A percentile compares a stretch with the other conserved stretches of the same genome.
Conservation (phyloP, 164 flowering plant species). For the Aristolochia contorta region DNA sequence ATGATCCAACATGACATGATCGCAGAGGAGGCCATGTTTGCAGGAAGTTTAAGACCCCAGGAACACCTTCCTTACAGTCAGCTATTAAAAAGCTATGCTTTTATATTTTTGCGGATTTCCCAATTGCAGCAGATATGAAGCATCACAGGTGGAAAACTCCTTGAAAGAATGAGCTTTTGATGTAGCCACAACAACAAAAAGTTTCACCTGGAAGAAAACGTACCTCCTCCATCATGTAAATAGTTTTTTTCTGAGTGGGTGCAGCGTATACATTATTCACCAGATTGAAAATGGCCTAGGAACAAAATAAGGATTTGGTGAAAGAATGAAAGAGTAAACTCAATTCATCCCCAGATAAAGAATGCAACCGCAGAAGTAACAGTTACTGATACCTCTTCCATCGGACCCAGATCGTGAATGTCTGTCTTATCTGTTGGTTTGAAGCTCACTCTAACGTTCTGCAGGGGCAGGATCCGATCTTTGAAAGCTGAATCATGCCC, state of each 20-base stretch:
- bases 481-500: conserved; percentile 93
- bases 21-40: too few species aligned
- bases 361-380: neutral
- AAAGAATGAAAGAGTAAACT: too few species aligned
- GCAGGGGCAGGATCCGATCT: conserved; percentile 59
- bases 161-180: too few species aligned
- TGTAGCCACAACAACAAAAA: neutral
- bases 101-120: too few species aligned
- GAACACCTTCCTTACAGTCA: too few species aligned
- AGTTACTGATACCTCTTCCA: conserved; percentile 48
- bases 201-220: conserved; percentile 2
- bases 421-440: conserved; percentile 70
- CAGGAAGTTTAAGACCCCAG: neutral
- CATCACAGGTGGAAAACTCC: too few species aligned
- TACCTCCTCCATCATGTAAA: conserved; percentile 71
- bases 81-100: too few species aligned
- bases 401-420: conserved; percentile 76
- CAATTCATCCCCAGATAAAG: neutral
- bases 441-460: conserved; percentile 78
- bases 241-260: conserved; percentile 49
- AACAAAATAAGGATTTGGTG: too few species aligned
- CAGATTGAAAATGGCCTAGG: conserved; percentile 51
- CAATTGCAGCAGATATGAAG: too few species aligned
- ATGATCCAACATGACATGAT: too few species aligned
- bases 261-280: conserved; percentile 51